Base-by-base conservation (phyloP, 2,329 filamentous ascomycete genomes). In the Colletotrichum sp. region DNA sequence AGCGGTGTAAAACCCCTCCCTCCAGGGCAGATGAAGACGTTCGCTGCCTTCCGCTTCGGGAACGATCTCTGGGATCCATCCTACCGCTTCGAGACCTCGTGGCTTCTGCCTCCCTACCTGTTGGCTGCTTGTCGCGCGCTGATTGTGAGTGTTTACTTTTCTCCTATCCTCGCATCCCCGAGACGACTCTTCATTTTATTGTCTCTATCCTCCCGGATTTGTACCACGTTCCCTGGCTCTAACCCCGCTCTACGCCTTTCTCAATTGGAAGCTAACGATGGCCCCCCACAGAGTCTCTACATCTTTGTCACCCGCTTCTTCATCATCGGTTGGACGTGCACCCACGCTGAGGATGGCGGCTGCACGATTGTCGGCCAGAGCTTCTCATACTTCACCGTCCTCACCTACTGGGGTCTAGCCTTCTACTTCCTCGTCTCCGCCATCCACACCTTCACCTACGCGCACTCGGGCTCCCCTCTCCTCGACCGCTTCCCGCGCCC, bases 301-400 rank as follows among this genome's bases (percentile, higher is more conserved):
- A 90, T 91, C 77, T 94, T 97, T 84, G 85, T 88, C 28, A 92
- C 92, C 15, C 89, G 94, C 74, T 88, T 97, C 85, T 91, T 93
- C 87, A 90, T 91, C 81, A 91, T 96, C 82, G 92, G 88, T 76
- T 94, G 90, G 88, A 85, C 91, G 76, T 92, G 92, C 80, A 85
- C 87, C n/a, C 88, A 91, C 82, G 38, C 34, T 21, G 72, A 63
- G 32, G 78, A 81, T 13, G 86, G 86, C 76, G 86, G 89, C 65
- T 89, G 88, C 81, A 78, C 81, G 38, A 81, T 80, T 2, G 89
- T 91, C 30, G 85, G 87, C 68, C 84, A 87, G 61, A 90, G 89
- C 61, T 97, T 98, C 87, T 95, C 93, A 80, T 98, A 92, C 88
- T 98, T 98, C 87, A 98, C 95, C 32, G 88, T 93, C 80, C 87